Conservation (phyloP, 1,284 basidiomycete genomes). For the Flammula alnicola region DNA sequence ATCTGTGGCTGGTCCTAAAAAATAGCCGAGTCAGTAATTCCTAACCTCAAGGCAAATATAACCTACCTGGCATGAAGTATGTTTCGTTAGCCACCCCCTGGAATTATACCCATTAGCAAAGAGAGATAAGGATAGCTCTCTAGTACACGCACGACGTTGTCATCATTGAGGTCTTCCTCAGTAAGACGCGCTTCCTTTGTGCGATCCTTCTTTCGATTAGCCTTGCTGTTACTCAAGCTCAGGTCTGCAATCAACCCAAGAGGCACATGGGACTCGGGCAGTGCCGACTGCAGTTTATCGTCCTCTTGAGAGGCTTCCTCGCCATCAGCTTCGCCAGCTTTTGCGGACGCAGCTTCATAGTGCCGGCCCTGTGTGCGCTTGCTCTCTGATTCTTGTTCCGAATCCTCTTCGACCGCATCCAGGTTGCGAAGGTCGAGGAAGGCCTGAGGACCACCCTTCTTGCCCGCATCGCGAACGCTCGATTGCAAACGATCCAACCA, state of each 20-base stretch:
- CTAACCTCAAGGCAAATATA: not conserved
- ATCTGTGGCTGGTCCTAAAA: conserved; percentile 68
- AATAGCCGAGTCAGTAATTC: conserved; percentile 5
- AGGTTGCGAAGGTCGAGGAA: conserved; percentile 44
- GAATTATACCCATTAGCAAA: not conserved
- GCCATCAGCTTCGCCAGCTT: conserved; percentile 15
- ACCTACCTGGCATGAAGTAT: conserved; percentile 78
- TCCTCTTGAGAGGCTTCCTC: conserved; percentile 38
- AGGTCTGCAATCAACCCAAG: conserved; percentile 75
- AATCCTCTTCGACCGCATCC: conserved; percentile 39
- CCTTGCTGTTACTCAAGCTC: conserved; percentile 58
- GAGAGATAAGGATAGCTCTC: conserved; percentile 1
- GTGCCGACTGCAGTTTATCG: conserved; percentile 50
- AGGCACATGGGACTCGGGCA: conserved; percentile 73
- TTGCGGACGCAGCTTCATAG: conserved; percentile 27
- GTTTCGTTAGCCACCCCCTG: conserved; percentile 79
- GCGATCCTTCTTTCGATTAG: conserved; percentile 45
- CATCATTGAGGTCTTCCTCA: conserved; percentile 58
- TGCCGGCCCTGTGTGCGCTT: conserved; percentile 25
- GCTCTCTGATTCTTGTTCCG: conserved; percentile 38
- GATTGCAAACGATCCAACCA: conserved; percentile 63
- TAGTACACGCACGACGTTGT: conserved; percentile 59
- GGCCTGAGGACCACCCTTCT: conserved; percentile 40
- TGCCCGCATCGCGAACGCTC: conserved; percentile 41
- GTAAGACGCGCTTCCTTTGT: conserved; percentile 38